These are phyloP conservation scores for Erigeron canadensis DNA, from an alignment of 129 eudicot species.

Conservation along the genomic window DNA sequence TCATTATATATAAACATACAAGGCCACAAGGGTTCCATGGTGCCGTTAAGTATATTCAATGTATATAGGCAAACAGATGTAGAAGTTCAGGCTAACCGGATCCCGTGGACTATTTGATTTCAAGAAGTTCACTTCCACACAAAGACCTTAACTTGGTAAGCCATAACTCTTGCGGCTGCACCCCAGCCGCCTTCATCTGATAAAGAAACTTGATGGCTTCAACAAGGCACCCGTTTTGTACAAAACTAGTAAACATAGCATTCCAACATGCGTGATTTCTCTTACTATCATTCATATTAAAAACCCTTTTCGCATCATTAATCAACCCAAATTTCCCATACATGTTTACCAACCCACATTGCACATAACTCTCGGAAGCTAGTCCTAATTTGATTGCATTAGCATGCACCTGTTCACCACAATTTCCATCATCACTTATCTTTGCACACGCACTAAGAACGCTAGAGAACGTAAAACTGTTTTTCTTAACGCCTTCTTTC, in stretches of 20 bases:
- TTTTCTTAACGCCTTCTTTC: constrained; percentile 60
- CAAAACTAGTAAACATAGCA: constrained; percentile 56
- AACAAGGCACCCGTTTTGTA: constrained; percentile 48
- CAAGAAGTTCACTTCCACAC: constrained; percentile 42
- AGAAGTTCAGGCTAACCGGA: neutral
- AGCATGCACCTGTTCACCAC: constrained; percentile 77
- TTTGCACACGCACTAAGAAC: constrained; percentile 79
- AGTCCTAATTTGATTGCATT: constrained; percentile 61
- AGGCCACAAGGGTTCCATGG: neutral
- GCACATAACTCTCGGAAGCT: constrained; percentile 58
- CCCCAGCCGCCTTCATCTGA: constrained; percentile 67
- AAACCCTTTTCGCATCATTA: constrained; percentile 54
- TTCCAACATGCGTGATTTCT: constrained; percentile 67
- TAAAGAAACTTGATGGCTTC: constrained; percentile 69
- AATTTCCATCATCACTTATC: constrained; percentile 48
- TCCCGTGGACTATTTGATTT: constrained; percentile 3
- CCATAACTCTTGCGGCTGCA: constrained; percentile 54
- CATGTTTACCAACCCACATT: constrained; percentile 69
- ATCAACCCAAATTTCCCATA: constrained; percentile 69
- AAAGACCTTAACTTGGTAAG: constrained; percentile 46
- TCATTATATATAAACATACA: neutral
- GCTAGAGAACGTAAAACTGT: constrained; percentile 62
- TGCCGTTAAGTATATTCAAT: neutral
- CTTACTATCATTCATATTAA: constrained; percentile 32
- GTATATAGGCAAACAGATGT: neutral